Conservation (phyloP, 2,329 filamentous ascomycete species). For the Trichoderma guizhouense region DNA sequence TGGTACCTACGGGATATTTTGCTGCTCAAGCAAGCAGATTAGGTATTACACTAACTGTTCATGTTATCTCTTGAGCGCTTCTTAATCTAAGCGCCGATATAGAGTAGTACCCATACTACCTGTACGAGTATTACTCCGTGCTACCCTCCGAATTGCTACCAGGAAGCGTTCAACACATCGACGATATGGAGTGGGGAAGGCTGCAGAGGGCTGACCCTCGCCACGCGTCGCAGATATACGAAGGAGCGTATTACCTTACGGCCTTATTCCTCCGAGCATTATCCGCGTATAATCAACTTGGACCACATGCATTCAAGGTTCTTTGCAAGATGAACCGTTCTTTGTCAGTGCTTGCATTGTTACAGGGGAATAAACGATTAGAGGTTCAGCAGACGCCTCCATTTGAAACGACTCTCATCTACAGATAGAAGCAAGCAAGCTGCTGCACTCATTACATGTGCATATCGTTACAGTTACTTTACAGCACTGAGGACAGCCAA, state of each 20-base stretch:
- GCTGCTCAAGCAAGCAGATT: background rate
- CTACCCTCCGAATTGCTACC: background rate
- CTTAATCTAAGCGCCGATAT: background rate
- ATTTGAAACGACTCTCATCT: background rate
- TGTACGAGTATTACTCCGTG: background rate
- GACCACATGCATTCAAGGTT: background rate
- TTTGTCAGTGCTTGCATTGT: background rate
- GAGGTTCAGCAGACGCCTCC: background rate
- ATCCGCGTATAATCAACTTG: background rate
- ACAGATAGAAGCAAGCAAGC: background rate
- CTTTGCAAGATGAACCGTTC: background rate
- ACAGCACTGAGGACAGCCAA: background rate
- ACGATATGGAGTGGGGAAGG: background rate
- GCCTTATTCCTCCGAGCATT: background rate
- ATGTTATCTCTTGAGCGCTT: background rate
- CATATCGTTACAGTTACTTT: background rate
- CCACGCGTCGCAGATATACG: background rate
- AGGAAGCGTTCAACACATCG: background rate
- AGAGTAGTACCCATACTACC: background rate
- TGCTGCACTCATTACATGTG: background rate
- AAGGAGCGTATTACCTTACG: background rate
- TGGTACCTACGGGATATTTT: background rate
- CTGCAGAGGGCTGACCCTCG: background rate
- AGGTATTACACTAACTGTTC: background rate
- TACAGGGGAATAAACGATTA: background rate